Evolutionary conservation across 805 yeast genomes (phyloP).

Genomic region (Candida parachauliodes): DNA sequence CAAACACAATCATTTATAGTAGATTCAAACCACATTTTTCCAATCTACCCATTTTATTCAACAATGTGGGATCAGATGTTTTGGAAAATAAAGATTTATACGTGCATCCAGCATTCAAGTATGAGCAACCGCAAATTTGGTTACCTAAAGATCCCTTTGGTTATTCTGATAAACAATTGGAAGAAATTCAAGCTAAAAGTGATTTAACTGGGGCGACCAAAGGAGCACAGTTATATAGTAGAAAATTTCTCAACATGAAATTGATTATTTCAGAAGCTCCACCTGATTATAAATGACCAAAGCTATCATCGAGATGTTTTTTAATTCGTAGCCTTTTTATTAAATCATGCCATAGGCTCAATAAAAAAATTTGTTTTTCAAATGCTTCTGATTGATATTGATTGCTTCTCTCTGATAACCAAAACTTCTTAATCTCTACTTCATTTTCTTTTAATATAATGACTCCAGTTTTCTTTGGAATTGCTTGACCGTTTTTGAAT

Average conservation of each 20-base stretch:
- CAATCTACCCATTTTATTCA: constrained; percentile 24
- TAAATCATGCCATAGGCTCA: constrained; percentile 10
- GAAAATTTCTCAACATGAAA: constrained; percentile 11
- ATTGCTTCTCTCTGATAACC: constrained; percentile 21
- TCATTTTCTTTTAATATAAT: constrained; percentile 18
- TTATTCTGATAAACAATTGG: constrained; percentile 20
- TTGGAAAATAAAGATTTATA: constrained; percentile 24
- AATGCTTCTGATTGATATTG: constrained; percentile 1
- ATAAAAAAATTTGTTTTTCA: constrained; percentile 14
- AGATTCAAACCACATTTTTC: constrained; percentile 32
- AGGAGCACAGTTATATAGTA: constrained; percentile 22
- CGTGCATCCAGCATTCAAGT: constrained; percentile 37
- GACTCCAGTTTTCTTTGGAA: constrained; percentile 27
- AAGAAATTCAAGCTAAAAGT: constrained; percentile 14
- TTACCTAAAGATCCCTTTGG: constrained; percentile 36
- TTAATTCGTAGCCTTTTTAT: constrained; percentile 12
- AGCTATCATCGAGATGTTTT: constrained; percentile 11
- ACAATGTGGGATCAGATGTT: background rate
- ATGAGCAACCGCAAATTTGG: constrained; percentile 37
- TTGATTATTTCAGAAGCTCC: constrained; percentile 26
- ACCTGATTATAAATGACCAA: constrained; percentile 27
- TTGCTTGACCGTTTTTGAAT: constrained; percentile 23
- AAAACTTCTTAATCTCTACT: constrained; percentile 17
- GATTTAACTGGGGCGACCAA: constrained; percentile 16
- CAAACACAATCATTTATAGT: constrained; percentile 50